Conservation (phyloP, 2,329 filamentous ascomycete genomes). For the Emergomyces pasteurianus region DNA sequence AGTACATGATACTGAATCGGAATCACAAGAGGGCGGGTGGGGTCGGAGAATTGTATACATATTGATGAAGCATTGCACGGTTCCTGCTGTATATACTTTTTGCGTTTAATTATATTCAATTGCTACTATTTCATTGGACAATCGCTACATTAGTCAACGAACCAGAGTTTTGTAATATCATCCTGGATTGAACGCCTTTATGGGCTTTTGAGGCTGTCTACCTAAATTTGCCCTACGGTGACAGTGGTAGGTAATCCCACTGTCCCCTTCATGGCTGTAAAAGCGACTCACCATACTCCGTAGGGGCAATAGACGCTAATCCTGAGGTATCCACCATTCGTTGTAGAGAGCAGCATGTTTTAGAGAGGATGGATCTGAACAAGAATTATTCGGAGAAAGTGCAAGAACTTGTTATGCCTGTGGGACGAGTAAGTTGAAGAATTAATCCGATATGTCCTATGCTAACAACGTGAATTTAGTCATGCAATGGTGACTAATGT, state of each 20-base stretch:
- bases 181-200: background rate
- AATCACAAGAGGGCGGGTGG: background rate
- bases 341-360: conserved; percentile 39
- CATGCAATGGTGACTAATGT: background rate
- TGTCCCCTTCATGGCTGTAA: conserved; percentile 37
- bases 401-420: conserved; percentile 36
- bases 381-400: conserved; percentile 35
- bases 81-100: too few species aligned
- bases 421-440: conserved; percentile 50
- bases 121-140: background rate
- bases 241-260: background rate
- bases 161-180: too few species aligned
- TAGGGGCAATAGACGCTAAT: conserved; percentile 39
- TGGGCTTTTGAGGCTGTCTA: background rate
- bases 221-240: background rate
- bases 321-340: conserved; percentile 29
- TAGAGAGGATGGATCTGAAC: conserved; percentile 34
- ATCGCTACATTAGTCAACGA: background rate
- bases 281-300: too few species aligned
- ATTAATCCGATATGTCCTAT: conserved; percentile 18
- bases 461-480: background rate
- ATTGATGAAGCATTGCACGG: background rate
- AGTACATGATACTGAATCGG: background rate
- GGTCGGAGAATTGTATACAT: background rate
- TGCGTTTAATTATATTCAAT: too few species aligned